Base-by-base conservation (phyloP, 1,139 yeast species). In the Saccharomyces hybrid region DNA sequence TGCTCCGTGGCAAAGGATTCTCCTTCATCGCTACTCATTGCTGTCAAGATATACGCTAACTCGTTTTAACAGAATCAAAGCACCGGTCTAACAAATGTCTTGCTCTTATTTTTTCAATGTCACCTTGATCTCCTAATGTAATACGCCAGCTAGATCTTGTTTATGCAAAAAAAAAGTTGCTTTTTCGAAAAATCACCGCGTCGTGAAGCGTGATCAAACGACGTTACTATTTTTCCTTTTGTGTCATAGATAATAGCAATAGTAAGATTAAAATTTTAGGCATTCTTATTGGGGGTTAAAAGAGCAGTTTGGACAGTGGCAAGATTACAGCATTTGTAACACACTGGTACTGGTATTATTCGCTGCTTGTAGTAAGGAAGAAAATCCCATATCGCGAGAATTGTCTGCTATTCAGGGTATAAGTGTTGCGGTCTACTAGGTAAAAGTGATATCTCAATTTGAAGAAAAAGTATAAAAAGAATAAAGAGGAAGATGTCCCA, bases 1-100 rank as follows among this genome's bases (percentile, higher is more conserved):
- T 63, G 67, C 54, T 69, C 70, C 11, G 70, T 58, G 47, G 67
- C 68, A 54, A 61, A 66, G 5, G 63, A 62, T 55, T 68, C 71
- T 54, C 71, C 71, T 16, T 65, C 69, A 50, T 64, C 69, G 44
- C 13, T 38, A 38, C 44, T 38, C 44, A 38, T 38, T 38, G 44
- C 11, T 38, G 44, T 5, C 8, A 20, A 8, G 3, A 13, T 16
- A 6, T 38, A 38, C 13, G 11, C 25, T 38, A 16, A 5, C 25
- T 16, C 44, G 44, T 16, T 38, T 3, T 9, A 38, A 5, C 4
- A 4, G 9, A 9, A 9, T 9, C 44, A 38, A 14, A 23, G 7
- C 9, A 38, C 11, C 23, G 23, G 23, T 20, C 5, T 14, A 38
- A 38, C 3, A 13, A 16, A 13, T 20, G 11, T 4, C 44, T 5